These are phyloP conservation scores for Candida nitratophila DNA, from an alignment of 805 yeast species.

Conservation along the genomic window DNA sequence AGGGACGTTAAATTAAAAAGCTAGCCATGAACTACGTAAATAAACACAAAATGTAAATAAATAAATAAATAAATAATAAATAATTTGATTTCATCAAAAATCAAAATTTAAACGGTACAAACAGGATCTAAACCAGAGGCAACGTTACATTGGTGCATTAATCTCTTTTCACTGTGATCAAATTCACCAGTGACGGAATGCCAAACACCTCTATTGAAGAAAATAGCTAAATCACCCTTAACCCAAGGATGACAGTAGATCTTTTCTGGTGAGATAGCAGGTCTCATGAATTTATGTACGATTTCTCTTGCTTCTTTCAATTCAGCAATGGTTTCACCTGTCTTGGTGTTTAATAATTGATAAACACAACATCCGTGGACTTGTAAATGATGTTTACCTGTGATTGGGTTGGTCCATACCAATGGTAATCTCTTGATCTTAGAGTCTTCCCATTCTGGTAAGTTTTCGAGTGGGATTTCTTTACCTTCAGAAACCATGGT, in stretches of 20 bases:
- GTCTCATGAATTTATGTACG: slow-evolving; percentile 73
- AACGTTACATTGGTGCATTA: slow-evolving; percentile 92
- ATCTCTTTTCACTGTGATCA: slow-evolving; percentile 65
- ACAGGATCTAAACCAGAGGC: slow-evolving; percentile 75
- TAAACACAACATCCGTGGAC: slow-evolving; percentile 84
- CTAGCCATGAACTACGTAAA: neutral
- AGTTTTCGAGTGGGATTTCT: slow-evolving; percentile 56
- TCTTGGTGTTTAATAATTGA: slow-evolving; percentile 44
- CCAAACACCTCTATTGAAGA: slow-evolving; percentile 86
- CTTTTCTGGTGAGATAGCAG: slow-evolving; percentile 67
- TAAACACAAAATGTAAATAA: neutral
- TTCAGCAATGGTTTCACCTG: slow-evolving; percentile 55
- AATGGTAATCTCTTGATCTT: slow-evolving; percentile 75
- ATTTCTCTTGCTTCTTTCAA: slow-evolving; percentile 69
- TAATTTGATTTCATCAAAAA: too few relatives aligned
- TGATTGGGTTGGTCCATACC: slow-evolving; percentile 90
- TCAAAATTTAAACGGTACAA: slow-evolving; percentile 5
- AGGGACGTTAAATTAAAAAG: too few relatives aligned
- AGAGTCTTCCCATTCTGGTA: slow-evolving; percentile 79
- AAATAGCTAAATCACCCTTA: slow-evolving; percentile 78
- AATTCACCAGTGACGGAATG: slow-evolving; percentile 91
- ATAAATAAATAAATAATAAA: neutral
- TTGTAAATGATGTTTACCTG: slow-evolving; percentile 76
- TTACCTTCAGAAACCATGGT: slow-evolving; percentile 79
- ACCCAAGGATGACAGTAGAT: slow-evolving; percentile 81